These are phyloP conservation scores for Ampelocalamus luodianensis DNA, from an alignment of 176 grass and related monocot genomes.

Conservation along the genomic window DNA sequence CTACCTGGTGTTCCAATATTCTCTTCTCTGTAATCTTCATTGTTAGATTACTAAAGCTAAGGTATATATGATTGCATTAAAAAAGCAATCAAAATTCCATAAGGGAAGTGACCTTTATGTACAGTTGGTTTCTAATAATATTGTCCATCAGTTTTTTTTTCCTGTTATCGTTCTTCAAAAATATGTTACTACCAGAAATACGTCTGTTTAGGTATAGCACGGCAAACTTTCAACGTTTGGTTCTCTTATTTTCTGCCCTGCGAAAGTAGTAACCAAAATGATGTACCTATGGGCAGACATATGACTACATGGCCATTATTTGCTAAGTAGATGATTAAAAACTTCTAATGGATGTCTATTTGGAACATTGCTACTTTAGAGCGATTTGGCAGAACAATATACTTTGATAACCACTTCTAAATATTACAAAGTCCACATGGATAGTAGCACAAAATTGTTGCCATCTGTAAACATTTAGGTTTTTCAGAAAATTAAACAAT, in stretches of 20 bases:
- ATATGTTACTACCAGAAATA: background rate
- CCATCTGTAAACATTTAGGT: background rate
- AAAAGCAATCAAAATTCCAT: background rate
- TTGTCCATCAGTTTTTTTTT: background rate
- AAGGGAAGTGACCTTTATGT: background rate
- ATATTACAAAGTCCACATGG: constrained; percentile 8
- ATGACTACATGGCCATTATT: background rate
- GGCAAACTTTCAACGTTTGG: background rate
- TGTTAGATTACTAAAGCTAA: constrained; percentile 7
- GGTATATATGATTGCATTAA: background rate
- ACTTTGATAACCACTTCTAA: background rate
- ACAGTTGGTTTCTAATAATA: background rate
- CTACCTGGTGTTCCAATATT: constrained; percentile 79
- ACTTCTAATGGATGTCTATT: background rate
- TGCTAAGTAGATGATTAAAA: background rate
- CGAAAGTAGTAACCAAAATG: background rate
- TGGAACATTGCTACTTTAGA: background rate
- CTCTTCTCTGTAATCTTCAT: constrained; percentile 66
- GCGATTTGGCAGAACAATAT: constrained; percentile 1
- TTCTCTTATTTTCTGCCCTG: background rate
- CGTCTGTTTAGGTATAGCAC: background rate
- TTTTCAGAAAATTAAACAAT: background rate
- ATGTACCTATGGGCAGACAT: background rate
- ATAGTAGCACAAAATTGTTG: background rate
- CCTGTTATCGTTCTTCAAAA: background rate